Evolutionary conservation across 768 basidiomycete genomes (phyloP), one percentile per base, ranked within the genome.

Genomic region (Rhizopogon rudus): DNA sequence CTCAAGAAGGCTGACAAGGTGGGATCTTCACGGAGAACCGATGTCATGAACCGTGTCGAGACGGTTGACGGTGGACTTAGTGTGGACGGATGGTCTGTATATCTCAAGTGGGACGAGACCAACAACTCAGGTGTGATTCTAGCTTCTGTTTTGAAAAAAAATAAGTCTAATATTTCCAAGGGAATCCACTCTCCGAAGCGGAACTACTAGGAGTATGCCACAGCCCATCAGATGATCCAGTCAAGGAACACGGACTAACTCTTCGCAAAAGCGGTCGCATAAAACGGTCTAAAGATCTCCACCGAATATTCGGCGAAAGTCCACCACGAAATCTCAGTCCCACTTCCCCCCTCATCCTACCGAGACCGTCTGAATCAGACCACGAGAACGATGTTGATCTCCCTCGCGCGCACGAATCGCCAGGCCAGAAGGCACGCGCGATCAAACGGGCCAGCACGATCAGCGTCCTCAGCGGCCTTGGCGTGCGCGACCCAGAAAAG

Each of bases 401-500:
- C 1, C 53, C 55, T 33, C 69, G 61, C 29, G 61, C 63, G 31
- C 63, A 55, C 57, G 52, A 75, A 61, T 33, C 67, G 61, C 63
- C 67, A 53, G 39, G 40, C 7, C 58, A 56, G 43, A 54, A 58
- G 28, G 59, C 57, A 51, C 68, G 58, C 45, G 55, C 67, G 4
- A 65, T 71, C 50, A 95, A 97, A 62, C 88, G 97, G 20, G 97
- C 97, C 1, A 96, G 93, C 64, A 91, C 93, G 0, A 84, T 98
- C 67, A 96, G 93, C 69, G 83, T 99, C 58, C 86, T 99, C 66
- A 94, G 91, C 52, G 93, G 93, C 0, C 81, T 99, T 8, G 95
- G 96, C 25, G 93, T 94, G 1, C 82, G 78, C n/a, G 81, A 91
- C 60, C 86, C 86, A 0, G 87, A 91, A 65, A 80, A 76, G 52